These are phyloP conservation scores for Geotrichum fermentans DNA, from an alignment of 1,139 yeast species.

Conservation along the genomic window DNA sequence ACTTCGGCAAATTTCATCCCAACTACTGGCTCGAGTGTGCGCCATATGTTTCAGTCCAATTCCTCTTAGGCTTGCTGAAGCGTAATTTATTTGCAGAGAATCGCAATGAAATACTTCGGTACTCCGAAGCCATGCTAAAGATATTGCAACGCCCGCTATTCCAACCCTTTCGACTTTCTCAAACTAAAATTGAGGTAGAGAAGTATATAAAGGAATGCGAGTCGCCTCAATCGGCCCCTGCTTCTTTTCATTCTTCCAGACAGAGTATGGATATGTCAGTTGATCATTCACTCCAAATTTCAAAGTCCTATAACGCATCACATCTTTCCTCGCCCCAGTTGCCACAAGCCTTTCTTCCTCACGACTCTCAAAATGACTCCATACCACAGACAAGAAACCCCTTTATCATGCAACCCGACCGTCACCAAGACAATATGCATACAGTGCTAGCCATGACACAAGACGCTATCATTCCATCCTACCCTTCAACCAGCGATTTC, in stretches of 20 bases:
- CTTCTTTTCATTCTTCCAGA: background rate
- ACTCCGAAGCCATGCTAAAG: constrained; percentile 1
- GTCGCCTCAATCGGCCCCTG: background rate
- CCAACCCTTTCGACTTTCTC: constrained; percentile 1
- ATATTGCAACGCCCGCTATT: constrained; percentile 10
- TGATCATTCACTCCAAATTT: background rate
- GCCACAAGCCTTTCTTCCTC: background rate
- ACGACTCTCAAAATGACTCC: background rate
- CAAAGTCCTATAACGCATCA: background rate
- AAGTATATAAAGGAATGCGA: background rate
- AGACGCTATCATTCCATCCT: background rate
- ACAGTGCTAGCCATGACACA: background rate
- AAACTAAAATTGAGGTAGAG: constrained; percentile 2
- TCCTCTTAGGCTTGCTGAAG: constrained; percentile 6
- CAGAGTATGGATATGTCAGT: background rate
- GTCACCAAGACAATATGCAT: background rate
- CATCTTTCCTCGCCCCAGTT: background rate
- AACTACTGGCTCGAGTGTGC: constrained; percentile 18
- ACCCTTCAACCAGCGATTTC: background rate
- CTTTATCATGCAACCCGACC: background rate
- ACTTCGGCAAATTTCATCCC: constrained; percentile 14
- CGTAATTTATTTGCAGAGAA: background rate
- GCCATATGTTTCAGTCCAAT: constrained; percentile 13
- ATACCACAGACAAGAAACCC: background rate
- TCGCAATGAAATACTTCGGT: constrained; percentile 1